These are phyloP conservation scores for Aspergillus eucalypticola DNA, from an alignment of 2,329 filamentous ascomycete genomes.

Conservation along the genomic window DNA sequence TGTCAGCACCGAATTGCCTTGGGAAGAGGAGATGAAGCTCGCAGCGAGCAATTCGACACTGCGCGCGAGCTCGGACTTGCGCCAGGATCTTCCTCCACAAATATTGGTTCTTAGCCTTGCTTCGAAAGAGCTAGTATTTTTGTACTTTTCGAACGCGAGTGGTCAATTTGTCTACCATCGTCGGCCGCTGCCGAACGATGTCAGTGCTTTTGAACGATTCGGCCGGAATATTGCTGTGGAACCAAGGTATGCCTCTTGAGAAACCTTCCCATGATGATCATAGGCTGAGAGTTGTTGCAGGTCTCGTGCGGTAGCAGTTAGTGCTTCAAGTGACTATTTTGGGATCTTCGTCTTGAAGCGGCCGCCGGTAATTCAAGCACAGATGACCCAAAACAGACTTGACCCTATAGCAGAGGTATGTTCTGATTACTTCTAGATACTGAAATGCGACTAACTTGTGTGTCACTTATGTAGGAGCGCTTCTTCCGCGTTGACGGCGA, in stretches of 20 bases:
- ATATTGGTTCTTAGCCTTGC: constrained; percentile 75
- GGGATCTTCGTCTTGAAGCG: constrained; percentile 70
- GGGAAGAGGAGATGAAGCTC: constrained; percentile 35
- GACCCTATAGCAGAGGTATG: constrained; percentile 61
- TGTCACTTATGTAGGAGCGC: constrained; percentile 40
- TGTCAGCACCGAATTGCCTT: constrained; percentile 45
- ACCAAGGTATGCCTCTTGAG: constrained; percentile 60
- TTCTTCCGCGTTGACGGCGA: constrained; percentile 63
- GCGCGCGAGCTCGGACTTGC: constrained; percentile 11
- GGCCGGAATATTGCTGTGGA: constrained; percentile 74
- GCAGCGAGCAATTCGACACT: constrained; percentile 13
- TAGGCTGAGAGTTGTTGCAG: constrained; percentile 27
- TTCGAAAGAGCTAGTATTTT: constrained; percentile 71
- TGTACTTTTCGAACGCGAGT: constrained; percentile 61
- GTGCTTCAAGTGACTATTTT: constrained; percentile 69
- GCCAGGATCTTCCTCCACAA: constrained; percentile 66
- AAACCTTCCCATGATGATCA: background rate
- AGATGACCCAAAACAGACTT: constrained; percentile 54
- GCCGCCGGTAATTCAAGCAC: constrained; percentile 51
- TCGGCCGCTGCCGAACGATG: constrained; percentile 60
- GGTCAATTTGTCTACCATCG: constrained; percentile 63
- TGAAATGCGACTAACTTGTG: background rate
- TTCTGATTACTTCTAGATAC: constrained; percentile 18
- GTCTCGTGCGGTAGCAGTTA: constrained; percentile 64
- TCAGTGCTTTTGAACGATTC: constrained; percentile 56